phyloP scores from a whole-genome alignment of 2,329 filamentous ascomycete species.

The Colletotrichum somersetense region DNA sequence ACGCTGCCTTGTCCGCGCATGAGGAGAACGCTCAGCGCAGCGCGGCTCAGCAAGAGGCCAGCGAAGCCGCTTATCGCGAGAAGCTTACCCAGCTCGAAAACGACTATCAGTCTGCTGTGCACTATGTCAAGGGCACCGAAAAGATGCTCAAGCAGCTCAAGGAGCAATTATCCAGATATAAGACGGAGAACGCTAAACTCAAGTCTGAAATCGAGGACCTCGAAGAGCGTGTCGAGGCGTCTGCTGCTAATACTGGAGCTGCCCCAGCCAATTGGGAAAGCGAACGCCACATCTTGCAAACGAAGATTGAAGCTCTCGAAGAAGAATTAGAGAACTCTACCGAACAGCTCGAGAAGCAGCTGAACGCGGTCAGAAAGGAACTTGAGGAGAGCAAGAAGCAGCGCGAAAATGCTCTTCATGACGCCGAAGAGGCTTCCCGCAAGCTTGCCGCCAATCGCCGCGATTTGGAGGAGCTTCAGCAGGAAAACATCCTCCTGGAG shows the following conservation, averaged over 20 bases:
- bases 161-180: slow-evolving; percentile 94
- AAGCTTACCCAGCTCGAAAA: slow-evolving; percentile 95
- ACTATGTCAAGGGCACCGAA: slow-evolving; percentile 98
- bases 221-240: slow-evolving; percentile 64
- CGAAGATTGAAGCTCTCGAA: slow-evolving; percentile 78
- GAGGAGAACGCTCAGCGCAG: slow-evolving; percentile 86
- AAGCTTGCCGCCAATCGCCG: slow-evolving; percentile 71
- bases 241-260: slow-evolving; percentile 48
- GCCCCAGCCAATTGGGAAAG: slow-evolving; percentile 76
- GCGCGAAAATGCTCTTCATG: slow-evolving; percentile 74
- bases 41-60: slow-evolving; percentile 84
- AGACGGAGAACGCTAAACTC: slow-evolving; percentile 84
- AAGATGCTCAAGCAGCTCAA: slow-evolving; percentile 99
- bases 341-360: slow-evolving; percentile 76
- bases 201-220: slow-evolving; percentile 83
- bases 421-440: slow-evolving; percentile 64
- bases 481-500: slow-evolving; percentile 85
- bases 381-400: slow-evolving; percentile 75
- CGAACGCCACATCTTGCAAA: slow-evolving; percentile 76
- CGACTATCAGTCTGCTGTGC: slow-evolving; percentile 97
- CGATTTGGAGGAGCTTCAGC: slow-evolving; percentile 84
- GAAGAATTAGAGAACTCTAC: slow-evolving; percentile 75
- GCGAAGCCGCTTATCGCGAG: slow-evolving; percentile 90
- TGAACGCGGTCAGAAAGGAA: slow-evolving; percentile 77
- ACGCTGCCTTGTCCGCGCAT: slow-evolving; percentile 80